phyloP scores from a whole-genome alignment of 1,284 basidiomycete genomes.

The Fomitiporia mediterranea region DNA sequence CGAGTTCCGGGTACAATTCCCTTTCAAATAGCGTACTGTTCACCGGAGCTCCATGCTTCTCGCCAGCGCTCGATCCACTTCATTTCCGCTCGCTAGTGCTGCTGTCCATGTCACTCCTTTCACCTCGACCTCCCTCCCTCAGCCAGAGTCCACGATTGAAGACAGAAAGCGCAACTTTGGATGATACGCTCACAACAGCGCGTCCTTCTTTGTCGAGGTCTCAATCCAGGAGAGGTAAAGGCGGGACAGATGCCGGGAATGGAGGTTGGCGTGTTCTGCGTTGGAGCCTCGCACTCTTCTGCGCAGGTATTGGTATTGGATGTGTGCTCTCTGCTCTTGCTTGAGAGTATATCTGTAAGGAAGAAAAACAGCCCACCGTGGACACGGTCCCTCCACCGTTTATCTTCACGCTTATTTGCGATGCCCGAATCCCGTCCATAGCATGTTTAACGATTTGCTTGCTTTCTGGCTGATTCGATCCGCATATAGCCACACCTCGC shows the following conservation, averaged over 20 bases:
- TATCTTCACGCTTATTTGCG: no score
- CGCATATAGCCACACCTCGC: no score
- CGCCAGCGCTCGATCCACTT: constrained; percentile 39
- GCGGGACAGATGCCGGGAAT: background rate
- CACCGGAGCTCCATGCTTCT: constrained; percentile 14
- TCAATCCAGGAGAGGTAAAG: background rate
- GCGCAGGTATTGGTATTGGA: constrained; percentile 34
- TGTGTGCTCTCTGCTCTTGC: constrained; percentile 22
- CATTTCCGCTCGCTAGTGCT: constrained; percentile 44
- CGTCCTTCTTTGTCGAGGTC: background rate
- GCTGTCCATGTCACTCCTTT: constrained; percentile 43
- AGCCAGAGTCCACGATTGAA: background rate
- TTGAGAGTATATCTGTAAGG: background rate
- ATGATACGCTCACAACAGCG: background rate
- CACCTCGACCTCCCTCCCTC: constrained; percentile 25
- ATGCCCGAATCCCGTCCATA: no score
- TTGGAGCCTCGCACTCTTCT: constrained; percentile 31
- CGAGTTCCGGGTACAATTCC: constrained; percentile 18
- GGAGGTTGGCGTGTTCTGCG: constrained; percentile 23
- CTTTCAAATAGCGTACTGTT: background rate
- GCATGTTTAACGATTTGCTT: no score
- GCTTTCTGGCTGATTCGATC: no score
- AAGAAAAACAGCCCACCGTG: background rate
- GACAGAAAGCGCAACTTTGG: background rate
- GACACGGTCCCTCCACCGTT: background rate